Conservation (phyloP, 306 rosid genomes). For the Vachellia pachyceras region DNA sequence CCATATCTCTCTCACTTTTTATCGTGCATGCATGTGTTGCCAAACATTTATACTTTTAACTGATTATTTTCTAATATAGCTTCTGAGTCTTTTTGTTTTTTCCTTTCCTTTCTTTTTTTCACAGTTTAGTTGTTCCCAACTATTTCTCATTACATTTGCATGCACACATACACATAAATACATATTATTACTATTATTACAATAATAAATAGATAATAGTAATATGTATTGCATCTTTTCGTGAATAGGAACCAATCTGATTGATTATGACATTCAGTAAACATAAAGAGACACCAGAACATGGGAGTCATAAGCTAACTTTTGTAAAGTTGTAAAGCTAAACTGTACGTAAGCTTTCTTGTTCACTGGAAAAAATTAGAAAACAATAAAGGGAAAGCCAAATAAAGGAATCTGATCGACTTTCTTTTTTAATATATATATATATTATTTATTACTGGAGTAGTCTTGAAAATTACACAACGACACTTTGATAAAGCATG, state of each 20-base stretch:
- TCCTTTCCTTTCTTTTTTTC: neutral
- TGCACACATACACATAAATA: neutral
- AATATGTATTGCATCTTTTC: neutral
- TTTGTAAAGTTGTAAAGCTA: neutral
- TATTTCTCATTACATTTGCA: neutral
- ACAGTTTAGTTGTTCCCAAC: neutral
- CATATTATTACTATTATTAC: too few relatives aligned
- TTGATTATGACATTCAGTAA: constrained; percentile 10
- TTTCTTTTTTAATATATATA: too few relatives aligned
- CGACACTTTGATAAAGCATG: too few relatives aligned
- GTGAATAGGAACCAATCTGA: neutral
- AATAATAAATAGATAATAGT: neutral
- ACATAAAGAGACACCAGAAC: constrained; percentile 13
- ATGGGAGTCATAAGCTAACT: constrained; percentile 30
- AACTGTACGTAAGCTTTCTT: neutral
- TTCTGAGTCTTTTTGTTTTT: neutral
- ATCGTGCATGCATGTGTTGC: neutral
- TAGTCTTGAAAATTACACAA: too few relatives aligned
- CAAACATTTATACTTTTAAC: neutral
- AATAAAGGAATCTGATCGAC: neutral
- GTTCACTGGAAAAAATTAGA: neutral
- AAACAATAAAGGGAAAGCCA: neutral
- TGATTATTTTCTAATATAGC: neutral
- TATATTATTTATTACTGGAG: too few relatives aligned
- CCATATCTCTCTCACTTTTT: neutral